Base-by-base conservation (phyloP, 1,139 yeast genomes). In the Diutina rugosa region DNA sequence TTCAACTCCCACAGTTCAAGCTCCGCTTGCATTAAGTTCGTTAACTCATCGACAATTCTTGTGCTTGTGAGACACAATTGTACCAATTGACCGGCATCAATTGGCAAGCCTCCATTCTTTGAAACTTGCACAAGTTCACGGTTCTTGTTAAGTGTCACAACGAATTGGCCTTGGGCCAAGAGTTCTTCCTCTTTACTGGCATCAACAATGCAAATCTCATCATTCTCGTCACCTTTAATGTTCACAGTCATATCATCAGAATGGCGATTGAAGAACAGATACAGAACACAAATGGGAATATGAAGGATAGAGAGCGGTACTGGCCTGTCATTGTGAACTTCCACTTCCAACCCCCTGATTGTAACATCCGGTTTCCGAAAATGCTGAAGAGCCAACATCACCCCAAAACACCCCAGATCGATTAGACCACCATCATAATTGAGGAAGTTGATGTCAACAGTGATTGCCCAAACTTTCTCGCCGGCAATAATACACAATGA, bases 381-480 rank as follows among this genome's bases (percentile, higher is more conserved):
- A 68, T 90, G 97, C 62, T 85, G 77, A 56, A 93, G 74, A 0
- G 89, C 96, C 12, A 93, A 81, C 79, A 90, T 86, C 21, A 90
- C 97, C 0, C 93, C 98, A 58, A 90, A 78, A 69, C 97, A 89
- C 48, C 95, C 87, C 21, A 90, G 87, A 69, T 93, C 99, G 52
- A 91, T 84, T 51, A 93, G 78, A 46, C 95, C 95, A 47, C 99
- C 99, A 69, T 93, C 99, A 65, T 82, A 89, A 65, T 90, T 86
- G 60, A 93, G 72, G 62, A 87, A 88, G 66, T 90, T 96, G 45
- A 93, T 82, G 66, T 91, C 98, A 0, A 95, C 97, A 57, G 95
- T 77, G 18, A 93, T 75, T 58, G 83, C 78, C 99, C 99, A 93
- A 64, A 95, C 91, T 62, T 89, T 85, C 58, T 84, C 80, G 1